phyloP scores from a whole-genome alignment of 192 early-diverging fungal genomes.

The Coemansia sp. region DNA sequence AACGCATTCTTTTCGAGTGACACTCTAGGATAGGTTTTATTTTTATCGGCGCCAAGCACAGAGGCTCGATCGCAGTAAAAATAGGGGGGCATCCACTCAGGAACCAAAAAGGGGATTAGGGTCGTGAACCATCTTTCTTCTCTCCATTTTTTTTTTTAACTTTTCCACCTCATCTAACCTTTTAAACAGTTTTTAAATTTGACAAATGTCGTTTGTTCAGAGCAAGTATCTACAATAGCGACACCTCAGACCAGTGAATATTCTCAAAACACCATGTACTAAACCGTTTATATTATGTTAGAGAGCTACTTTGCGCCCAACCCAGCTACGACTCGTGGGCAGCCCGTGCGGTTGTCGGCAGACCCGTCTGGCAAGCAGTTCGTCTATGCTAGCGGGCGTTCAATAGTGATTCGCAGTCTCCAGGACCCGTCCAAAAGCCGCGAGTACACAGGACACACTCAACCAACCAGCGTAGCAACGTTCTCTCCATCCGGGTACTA shows the following conservation, averaged over 20 bases:
- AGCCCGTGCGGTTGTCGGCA: conserved; percentile 75
- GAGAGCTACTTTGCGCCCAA: conserved; percentile 65
- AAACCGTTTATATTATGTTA: conserved; percentile 14
- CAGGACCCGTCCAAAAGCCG: conserved; percentile 38
- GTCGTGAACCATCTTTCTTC: neutral
- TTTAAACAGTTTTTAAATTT: neutral
- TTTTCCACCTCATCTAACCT: conserved; percentile 2
- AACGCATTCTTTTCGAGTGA: too few species aligned
- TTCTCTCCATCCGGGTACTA: conserved; percentile 94
- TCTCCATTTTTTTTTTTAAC: neutral
- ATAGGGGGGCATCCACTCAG: neutral
- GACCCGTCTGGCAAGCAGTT: conserved; percentile 84
- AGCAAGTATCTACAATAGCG: conserved; percentile 27
- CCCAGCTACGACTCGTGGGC: conserved; percentile 80
- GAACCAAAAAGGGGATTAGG: neutral
- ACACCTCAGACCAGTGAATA: neutral
- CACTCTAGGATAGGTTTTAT: too few species aligned
- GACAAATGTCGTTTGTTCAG: conserved; percentile 41
- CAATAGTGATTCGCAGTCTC: conserved; percentile 84
- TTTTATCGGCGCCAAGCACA: too few species aligned
- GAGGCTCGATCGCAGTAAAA: too few species aligned
- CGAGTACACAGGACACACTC: conserved; percentile 84
- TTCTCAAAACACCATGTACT: neutral
- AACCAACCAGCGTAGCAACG: conserved; percentile 79
- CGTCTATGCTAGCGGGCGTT: conserved; percentile 88